These are phyloP conservation scores for Botryotinia convoluta DNA, from an alignment of 2,329 filamentous ascomycete genomes.

Conservation along the genomic window DNA sequence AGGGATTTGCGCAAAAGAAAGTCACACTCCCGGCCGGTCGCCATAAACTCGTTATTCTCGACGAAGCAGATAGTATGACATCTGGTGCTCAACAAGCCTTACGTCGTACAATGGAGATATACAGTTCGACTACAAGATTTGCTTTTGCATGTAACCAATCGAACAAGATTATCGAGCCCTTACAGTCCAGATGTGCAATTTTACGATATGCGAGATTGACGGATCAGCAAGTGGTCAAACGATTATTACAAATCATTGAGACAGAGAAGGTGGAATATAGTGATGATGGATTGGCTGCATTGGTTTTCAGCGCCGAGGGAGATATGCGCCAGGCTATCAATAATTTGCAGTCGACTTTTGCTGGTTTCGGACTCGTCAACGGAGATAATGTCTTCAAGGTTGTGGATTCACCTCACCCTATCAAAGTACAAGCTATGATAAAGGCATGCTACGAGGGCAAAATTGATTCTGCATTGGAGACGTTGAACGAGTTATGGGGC, in stretches of 20 bases:
- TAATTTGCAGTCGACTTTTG: slow-evolving; percentile 89
- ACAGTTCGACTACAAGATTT: slow-evolving; percentile 92
- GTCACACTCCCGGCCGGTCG: slow-evolving; percentile 87
- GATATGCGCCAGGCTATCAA: slow-evolving; percentile 99
- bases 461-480: slow-evolving; percentile 82
- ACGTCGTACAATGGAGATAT: slow-evolving; percentile 97
- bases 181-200: slow-evolving; percentile 95
- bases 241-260: slow-evolving; percentile 87
- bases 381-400: slow-evolving; percentile 98
- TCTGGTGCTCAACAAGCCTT: slow-evolving; percentile 93
- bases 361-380: slow-evolving; percentile 94
- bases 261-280: slow-evolving; percentile 87
- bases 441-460: slow-evolving; percentile 94
- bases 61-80: slow-evolving; percentile 98
- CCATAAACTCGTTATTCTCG: slow-evolving; percentile 95
- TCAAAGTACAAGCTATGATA: slow-evolving; percentile 98
- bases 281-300: slow-evolving; percentile 90
- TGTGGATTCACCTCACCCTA: slow-evolving; percentile 93
- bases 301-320: slow-evolving; percentile 95
- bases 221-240: slow-evolving; percentile 87
- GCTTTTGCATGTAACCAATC: slow-evolving; percentile 98
- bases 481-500: slow-evolving; percentile 86
- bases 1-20: slow-evolving; percentile 98
- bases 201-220: slow-evolving; percentile 90
- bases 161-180: slow-evolving; percentile 99